Percentiles rank a stretch among this genome's conserved stretches.
Conservation (phyloP, 192 early-diverging fungal genomes). For the Mortierella alpina region DNA sequence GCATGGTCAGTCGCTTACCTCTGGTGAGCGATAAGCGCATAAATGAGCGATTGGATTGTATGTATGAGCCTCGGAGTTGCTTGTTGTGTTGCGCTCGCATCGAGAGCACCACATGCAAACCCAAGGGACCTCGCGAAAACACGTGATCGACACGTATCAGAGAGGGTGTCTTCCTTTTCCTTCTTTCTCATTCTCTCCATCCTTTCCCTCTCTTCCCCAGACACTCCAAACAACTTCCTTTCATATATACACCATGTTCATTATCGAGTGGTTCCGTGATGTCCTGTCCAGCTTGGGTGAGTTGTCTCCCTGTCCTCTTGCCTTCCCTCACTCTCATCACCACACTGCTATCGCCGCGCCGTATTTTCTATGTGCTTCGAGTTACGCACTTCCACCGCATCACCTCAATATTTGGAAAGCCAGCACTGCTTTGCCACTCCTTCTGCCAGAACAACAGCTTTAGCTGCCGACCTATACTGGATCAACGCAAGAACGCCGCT, state of each 20-base stretch:
- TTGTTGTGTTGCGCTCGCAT: background rate
- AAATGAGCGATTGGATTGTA: no score
- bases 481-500: no score
- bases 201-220: background rate
- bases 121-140: no score
- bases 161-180: background rate
- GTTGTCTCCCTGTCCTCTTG: slow-evolving; percentile 17
- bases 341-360: background rate
- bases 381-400: no score
- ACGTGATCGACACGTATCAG: background rate
- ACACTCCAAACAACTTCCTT: slow-evolving; percentile 7
- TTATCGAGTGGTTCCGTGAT: slow-evolving; percentile 98
- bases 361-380: no score
- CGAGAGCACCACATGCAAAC: slow-evolving; percentile 1
- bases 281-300: slow-evolving; percentile 91
- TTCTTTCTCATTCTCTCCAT: background rate
- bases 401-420: background rate
- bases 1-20: no score
- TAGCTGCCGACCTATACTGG: no score
- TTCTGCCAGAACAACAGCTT: no score
- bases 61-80: no score
- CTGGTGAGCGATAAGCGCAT: no score
- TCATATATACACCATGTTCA: slow-evolving; percentile 77
- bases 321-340: background rate
- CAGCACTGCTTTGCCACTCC: background rate